phyloP scores from a whole-genome alignment of 2,329 filamentous ascomycete genomes.

The Apiospora pterosperma region DNA sequence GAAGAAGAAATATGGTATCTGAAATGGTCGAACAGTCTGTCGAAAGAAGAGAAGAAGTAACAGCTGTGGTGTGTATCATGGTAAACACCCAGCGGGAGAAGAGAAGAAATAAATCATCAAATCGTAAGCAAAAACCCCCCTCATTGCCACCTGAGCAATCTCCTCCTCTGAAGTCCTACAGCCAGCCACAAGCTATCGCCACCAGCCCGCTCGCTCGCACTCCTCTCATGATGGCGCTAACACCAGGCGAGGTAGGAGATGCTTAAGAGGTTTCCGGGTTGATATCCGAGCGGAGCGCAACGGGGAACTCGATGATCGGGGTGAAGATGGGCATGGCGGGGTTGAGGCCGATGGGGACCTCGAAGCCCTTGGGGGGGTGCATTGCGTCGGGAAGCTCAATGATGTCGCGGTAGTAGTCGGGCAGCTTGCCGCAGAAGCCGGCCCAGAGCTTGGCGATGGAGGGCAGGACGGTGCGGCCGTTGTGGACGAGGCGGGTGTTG shows the following conservation, averaged over 20 bases:
- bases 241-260: neutral
- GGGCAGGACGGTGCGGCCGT: conserved; percentile 32
- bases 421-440: conserved; percentile 27
- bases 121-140: neutral
- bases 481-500: conserved; percentile 27
- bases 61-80: neutral
- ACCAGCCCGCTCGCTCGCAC: neutral
- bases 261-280: neutral
- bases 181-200: neutral
- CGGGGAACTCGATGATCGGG: neutral
- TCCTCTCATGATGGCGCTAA: neutral
- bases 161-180: neutral
- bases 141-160: neutral
- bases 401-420: conserved; percentile 39
- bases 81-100: neutral
- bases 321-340: neutral
- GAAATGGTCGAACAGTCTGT: neutral
- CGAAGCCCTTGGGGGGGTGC: conserved; percentile 38
- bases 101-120: neutral
- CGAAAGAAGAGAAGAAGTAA: neutral
- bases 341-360: conserved; percentile 4
- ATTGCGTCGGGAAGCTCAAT: conserved; percentile 39
- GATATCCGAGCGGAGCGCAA: neutral
- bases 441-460: conserved; percentile 36
- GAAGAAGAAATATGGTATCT: neutral